Percentiles rank a stretch among this genome's conserved stretches.
These are phyloP conservation scores for Glarea lozoyensis DNA, from an alignment of 495 filamentous ascomycete genomes.

Conservation along the genomic window DNA sequence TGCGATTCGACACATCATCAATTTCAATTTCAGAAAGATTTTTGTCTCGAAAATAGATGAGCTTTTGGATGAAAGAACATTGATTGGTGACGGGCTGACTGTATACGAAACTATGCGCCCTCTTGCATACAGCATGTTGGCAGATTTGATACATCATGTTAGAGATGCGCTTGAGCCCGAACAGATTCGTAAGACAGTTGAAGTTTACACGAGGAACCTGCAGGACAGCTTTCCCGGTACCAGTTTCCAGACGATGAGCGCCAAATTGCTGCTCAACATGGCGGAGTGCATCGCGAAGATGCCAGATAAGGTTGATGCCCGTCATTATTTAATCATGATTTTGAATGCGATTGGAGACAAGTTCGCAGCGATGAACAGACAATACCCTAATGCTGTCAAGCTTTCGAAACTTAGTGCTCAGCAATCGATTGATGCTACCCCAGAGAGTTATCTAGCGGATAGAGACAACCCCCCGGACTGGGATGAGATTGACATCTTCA, in stretches of 20 bases:
- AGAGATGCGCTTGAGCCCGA: constrained; percentile 72
- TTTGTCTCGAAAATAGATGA: constrained; percentile 94
- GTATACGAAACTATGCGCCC: constrained; percentile 96
- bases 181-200: constrained; percentile 89
- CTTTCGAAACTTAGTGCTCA: constrained; percentile 65
- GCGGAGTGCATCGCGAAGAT: constrained; percentile 92
- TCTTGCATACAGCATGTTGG: constrained; percentile 95
- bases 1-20: constrained; percentile 96
- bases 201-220: constrained; percentile 93
- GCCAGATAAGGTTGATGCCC: constrained; percentile 81
- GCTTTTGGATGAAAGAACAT: constrained; percentile 80
- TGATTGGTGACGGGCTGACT: constrained; percentile 93
- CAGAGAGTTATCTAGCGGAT: constrained; percentile 78
- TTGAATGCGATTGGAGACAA: constrained; percentile 96
- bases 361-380: constrained; percentile 95
- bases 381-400: constrained; percentile 90
- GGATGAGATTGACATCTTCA: constrained; percentile 98
- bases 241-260: constrained; percentile 99
- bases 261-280: constrained; percentile 93
- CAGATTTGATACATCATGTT: constrained; percentile 95
- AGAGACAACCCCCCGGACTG: constrained; percentile 75
- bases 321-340: constrained; percentile 95
- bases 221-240: constrained; percentile 95
- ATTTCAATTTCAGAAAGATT: constrained; percentile 95
- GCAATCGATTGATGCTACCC: constrained; percentile 50